Evolutionary conservation across 208 protist species (phyloP).

Genomic region (Trypanosoma cruzi): DNA sequence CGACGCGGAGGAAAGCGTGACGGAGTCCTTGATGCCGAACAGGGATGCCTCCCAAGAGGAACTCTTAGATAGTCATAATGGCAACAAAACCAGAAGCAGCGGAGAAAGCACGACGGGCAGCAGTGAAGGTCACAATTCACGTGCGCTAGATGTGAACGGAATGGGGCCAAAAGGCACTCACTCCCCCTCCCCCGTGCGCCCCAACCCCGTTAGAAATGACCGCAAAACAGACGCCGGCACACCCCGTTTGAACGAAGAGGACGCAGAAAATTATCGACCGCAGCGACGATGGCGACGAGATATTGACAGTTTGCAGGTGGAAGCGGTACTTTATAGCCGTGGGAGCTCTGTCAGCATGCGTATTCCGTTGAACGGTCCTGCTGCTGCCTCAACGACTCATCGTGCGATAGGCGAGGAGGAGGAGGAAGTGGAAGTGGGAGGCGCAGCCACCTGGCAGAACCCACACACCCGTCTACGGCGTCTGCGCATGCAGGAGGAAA

Average conservation of each 20-base stretch:
- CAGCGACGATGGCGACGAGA: background rate
- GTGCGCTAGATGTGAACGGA: no score
- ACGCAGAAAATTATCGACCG: background rate
- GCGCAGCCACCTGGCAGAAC: background rate
- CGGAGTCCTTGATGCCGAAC: background rate
- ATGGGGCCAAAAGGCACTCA: no score
- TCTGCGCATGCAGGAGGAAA: conserved; percentile 15
- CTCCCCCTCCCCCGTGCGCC: no score
- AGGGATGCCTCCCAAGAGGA: background rate
- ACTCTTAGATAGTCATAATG: background rate
- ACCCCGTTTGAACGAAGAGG: background rate
- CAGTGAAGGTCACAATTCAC: no score
- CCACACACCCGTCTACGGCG: conserved; percentile 10
- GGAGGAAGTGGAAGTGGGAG: background rate
- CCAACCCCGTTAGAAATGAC: no score
- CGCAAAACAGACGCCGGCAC: background rate
- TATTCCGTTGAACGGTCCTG: no score
- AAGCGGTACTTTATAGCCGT: conserved; percentile 8
- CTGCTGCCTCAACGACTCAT: background rate
- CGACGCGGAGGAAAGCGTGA: no score
- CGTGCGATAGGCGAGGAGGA: background rate
- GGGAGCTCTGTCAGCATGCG: no score
- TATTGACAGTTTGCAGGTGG: conserved; percentile 13
- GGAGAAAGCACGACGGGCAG: no score
- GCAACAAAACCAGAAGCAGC: background rate